phyloP scores from a whole-genome alignment of 768 basidiomycete species.

The Hericium alpestre region DNA sequence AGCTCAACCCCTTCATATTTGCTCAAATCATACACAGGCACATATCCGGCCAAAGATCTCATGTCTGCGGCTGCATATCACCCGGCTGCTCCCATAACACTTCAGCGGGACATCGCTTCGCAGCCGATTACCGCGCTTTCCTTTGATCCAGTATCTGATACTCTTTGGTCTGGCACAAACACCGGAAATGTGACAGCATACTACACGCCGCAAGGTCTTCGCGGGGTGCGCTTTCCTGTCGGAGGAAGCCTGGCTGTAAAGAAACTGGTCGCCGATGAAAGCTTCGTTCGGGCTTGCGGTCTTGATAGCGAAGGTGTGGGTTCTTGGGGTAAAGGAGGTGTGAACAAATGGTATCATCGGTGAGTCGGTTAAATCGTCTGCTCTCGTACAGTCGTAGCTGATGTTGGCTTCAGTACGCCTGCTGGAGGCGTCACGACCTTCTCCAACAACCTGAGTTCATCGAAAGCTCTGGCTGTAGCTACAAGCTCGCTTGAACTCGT shows the following conservation, averaged over 20 bases:
- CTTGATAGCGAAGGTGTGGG: conserved; percentile 56
- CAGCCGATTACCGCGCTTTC: conserved; percentile 65
- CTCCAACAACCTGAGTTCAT: conserved; percentile 39
- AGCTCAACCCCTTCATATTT: too few species aligned
- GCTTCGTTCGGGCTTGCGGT: conserved; percentile 59
- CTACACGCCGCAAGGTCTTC: conserved; percentile 50
- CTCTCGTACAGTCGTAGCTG: conserved; percentile 26
- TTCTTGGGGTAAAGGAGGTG: conserved; percentile 75
- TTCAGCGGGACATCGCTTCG: conserved; percentile 14
- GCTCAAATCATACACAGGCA: too few species aligned
- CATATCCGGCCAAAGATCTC: too few species aligned
- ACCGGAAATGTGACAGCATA: conserved; percentile 61
- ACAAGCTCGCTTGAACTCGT: conserved; percentile 50
- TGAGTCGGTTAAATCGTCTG: conserved; percentile 27
- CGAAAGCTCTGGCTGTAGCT: conserved; percentile 49
- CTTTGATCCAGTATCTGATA: conserved; percentile 87
- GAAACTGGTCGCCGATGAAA: conserved; percentile 69
- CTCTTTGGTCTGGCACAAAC: conserved; percentile 76
- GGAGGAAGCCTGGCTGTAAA: conserved; percentile 60
- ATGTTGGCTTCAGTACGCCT: conserved; percentile 23
- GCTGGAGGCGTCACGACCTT: conserved; percentile 27
- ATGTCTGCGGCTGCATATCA: conserved; percentile 16
- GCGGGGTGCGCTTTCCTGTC: conserved; percentile 66
- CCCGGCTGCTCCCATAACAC: conserved; percentile 14
- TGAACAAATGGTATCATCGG: conserved; percentile 76